A percentile compares a stretch with the other conserved stretches of the same genome.
Evolutionary conservation across 768 basidiomycete species (phyloP).

Genomic region (Auriscalpium microsporum): DNA sequence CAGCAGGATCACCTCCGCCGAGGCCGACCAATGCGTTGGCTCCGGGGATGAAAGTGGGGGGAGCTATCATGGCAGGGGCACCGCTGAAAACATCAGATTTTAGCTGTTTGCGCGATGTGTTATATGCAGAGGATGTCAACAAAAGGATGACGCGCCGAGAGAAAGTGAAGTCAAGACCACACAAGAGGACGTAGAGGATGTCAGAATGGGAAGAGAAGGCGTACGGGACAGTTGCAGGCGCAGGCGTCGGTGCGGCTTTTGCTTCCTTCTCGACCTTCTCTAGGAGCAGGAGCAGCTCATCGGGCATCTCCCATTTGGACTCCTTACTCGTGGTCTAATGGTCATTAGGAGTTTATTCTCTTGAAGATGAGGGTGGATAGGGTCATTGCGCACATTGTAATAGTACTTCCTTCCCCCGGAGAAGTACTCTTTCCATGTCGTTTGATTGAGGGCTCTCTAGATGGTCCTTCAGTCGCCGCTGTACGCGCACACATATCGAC

Average conservation of each 20-base stretch:
- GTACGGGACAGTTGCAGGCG: constrained; percentile 17
- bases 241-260: constrained; percentile 27
- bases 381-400: constrained; percentile 54
- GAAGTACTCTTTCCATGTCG: constrained; percentile 95
- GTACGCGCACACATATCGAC: too few relatives aligned
- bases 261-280: constrained; percentile 80
- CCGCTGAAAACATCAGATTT: neutral
- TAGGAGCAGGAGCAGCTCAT: constrained; percentile 77
- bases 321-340: constrained; percentile 75
- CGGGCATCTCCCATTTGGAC: constrained; percentile 97
- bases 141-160: too few relatives aligned
- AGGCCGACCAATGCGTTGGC: constrained; percentile 7
- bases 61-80: constrained; percentile 2
- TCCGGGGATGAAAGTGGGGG: neutral
- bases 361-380: neutral
- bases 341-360: constrained; percentile 1
- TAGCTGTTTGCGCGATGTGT: too few relatives aligned
- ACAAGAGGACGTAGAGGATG: neutral
- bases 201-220: neutral
- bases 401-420: constrained; percentile 88
- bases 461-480: neutral
- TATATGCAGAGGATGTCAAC: too few relatives aligned
- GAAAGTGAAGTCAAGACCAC: neutral
- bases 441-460: constrained; percentile 80
- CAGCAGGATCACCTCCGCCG: constrained; percentile 14